Evolutionary conservation across 148 eudicot species (phyloP).

Genomic region (Vaccinium darrowii): DNA sequence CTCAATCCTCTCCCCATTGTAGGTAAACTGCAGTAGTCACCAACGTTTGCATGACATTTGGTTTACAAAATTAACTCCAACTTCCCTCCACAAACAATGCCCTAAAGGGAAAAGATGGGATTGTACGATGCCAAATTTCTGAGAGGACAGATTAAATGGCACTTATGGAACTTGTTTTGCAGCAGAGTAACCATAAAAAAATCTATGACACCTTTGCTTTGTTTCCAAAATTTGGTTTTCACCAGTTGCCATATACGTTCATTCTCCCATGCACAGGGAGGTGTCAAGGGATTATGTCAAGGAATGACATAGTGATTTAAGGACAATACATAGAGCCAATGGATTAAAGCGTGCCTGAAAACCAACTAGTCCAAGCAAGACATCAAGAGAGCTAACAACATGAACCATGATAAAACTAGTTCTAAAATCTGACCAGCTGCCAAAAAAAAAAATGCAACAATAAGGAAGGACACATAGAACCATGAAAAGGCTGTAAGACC

Average conservation of each 20-base stretch:
- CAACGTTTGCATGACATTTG: not conserved
- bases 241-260: not conserved
- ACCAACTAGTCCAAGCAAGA: not conserved
- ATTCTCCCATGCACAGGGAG: not conserved
- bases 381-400: not conserved
- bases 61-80: not conserved
- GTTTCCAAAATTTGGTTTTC: not conserved
- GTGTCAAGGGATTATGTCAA: not conserved
- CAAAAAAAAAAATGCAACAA: not conserved
- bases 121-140: not conserved
- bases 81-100: not conserved
- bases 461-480: not conserved
- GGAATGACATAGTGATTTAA: not conserved
- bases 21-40: not conserved
- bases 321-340: not conserved
- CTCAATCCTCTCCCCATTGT: not conserved
- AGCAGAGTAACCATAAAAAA: not conserved
- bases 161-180: not conserved
- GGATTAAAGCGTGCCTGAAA: not conserved
- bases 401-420: not conserved
- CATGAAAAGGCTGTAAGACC: constrained; percentile 8
- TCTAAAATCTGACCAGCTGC: not conserved
- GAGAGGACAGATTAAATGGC: not conserved
- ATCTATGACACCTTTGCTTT: not conserved
- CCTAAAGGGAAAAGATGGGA: not conserved